These are phyloP conservation scores for Pyrenophora graminea DNA, from an alignment of 2,329 filamentous ascomycete species.

Conservation along the genomic window DNA sequence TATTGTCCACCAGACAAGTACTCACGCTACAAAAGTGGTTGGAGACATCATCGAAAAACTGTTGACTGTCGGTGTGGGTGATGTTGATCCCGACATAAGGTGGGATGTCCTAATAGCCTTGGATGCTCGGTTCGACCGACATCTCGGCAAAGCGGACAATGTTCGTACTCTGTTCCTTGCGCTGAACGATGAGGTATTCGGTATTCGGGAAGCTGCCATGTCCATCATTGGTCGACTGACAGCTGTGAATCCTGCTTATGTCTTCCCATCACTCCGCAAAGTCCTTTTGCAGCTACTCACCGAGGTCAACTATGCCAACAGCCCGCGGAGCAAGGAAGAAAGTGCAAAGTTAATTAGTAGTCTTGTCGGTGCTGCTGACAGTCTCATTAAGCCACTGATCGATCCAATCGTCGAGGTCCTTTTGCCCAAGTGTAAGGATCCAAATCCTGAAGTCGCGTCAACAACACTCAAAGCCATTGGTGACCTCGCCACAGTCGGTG, in stretches of 20 bases:
- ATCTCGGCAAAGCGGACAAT: slow-evolving; percentile 96
- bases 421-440: slow-evolving; percentile 87
- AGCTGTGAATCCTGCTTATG: slow-evolving; percentile 90
- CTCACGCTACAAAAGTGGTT: slow-evolving; percentile 95
- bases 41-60: slow-evolving; percentile 97
- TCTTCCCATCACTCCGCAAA: slow-evolving; percentile 93
- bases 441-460: slow-evolving; percentile 84
- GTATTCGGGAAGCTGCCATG: slow-evolving; percentile 91
- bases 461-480: slow-evolving; percentile 95
- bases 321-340: slow-evolving; percentile 91
- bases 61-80: slow-evolving; percentile 90
- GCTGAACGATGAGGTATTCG: slow-evolving; percentile 91
- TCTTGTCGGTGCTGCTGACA: slow-evolving; percentile 89
- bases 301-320: slow-evolving; percentile 94
- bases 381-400: slow-evolving; percentile 93
- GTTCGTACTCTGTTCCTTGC: slow-evolving; percentile 94
- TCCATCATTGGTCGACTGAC: slow-evolving; percentile 94
- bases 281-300: slow-evolving; percentile 94
- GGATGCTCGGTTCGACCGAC: slow-evolving; percentile 91
- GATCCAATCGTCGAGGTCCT: slow-evolving; percentile 94
- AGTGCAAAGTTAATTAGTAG: slow-evolving; percentile 91
- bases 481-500: slow-evolving; percentile 89
- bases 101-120: slow-evolving; percentile 85
- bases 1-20: slow-evolving; percentile 96
- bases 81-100: slow-evolving; percentile 84